Base-by-base conservation (phyloP, 1,139 yeast genomes). In the Saccharomyces hybrid region DNA sequence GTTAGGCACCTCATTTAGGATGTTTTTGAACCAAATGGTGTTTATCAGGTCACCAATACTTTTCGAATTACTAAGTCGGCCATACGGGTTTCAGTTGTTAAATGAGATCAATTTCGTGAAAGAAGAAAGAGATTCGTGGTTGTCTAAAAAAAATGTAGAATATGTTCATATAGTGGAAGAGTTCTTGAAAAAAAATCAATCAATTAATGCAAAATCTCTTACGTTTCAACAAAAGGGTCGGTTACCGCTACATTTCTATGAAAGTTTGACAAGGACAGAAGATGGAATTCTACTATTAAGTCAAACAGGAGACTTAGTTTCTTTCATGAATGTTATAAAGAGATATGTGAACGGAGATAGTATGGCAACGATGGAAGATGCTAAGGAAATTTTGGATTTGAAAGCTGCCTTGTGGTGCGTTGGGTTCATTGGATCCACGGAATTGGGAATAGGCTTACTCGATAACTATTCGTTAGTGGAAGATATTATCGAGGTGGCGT, bases 361-460 rank as follows among this genome's bases (percentile, higher is more conserved):
- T 4, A 57, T 60, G 51, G 51, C 51, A 5, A 51, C 51, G n/a
- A 56, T 70, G 56, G 62, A 68, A 55, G 56, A 55, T 2, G 61
- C 63, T 1, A 68, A 67, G 16, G 68, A 68, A 38, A 59, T 76
- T 13, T 53, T 71, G n/a, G 77, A 76, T 53, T 68, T 90, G 27
- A 88, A 88, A 64, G 89, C 91, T n/a, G 81, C 86, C 50, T 66
- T 91, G 49, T 93, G 98, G 97, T 85, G 95, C 2, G 76, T 88
- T 47, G 97, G 97, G 0, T 84, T 84, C 62, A 83, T 90, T 46
- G 90, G 91, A 1, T 80, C 90, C 8, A 80, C 86, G 0, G 76
- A 76, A 31, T 73, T 76, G 53, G 96, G 96, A 0, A 81, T 85
- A 31, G 80, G 81, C 48, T 74, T 88, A 46, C 69, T 89, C 49